Conservation (phyloP, 2,329 filamentous ascomycete genomes). For the Fonsecaea erecta region DNA sequence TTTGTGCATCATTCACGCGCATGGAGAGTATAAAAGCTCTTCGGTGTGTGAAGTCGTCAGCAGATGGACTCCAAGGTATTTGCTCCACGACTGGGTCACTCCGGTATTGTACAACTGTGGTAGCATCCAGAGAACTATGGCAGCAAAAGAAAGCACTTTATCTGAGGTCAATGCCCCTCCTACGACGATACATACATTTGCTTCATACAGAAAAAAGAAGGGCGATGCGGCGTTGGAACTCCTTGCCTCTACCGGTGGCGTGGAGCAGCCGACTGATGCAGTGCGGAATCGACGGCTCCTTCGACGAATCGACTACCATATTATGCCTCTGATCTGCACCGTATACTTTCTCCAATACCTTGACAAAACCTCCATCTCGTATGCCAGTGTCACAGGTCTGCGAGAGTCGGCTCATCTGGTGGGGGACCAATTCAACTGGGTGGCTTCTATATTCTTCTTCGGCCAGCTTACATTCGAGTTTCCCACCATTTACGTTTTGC, state of each 20-base stretch:
- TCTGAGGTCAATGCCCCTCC: not conserved
- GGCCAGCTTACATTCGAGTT: conserved; percentile 48
- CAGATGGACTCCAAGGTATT: not conserved
- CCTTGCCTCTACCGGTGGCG: not conserved
- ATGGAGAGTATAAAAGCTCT: not conserved
- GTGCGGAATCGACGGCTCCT: not conserved
- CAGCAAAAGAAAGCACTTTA: not conserved
- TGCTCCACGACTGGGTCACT: not conserved
- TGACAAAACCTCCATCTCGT: conserved; percentile 27
- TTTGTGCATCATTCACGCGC: not conserved
- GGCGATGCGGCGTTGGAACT: not conserved
- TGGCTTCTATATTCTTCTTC: conserved; percentile 51
- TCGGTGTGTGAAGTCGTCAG: not conserved
- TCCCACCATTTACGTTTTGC: conserved; percentile 47
- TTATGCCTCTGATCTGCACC: not conserved
- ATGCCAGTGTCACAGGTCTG: conserved; percentile 41
- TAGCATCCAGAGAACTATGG: not conserved
- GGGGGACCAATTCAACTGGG: conserved; percentile 47
- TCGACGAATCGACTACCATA: not conserved
- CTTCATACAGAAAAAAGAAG: not conserved
- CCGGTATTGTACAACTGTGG: not conserved
- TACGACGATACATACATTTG: not conserved
- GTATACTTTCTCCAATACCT: conserved; percentile 1
- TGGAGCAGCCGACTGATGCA: not conserved
- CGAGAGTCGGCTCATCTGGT: conserved; percentile 37